Evolutionary conservation across 2,329 filamentous ascomycete genomes (phyloP).

Genomic region (Trichoderma brevicompactum): DNA sequence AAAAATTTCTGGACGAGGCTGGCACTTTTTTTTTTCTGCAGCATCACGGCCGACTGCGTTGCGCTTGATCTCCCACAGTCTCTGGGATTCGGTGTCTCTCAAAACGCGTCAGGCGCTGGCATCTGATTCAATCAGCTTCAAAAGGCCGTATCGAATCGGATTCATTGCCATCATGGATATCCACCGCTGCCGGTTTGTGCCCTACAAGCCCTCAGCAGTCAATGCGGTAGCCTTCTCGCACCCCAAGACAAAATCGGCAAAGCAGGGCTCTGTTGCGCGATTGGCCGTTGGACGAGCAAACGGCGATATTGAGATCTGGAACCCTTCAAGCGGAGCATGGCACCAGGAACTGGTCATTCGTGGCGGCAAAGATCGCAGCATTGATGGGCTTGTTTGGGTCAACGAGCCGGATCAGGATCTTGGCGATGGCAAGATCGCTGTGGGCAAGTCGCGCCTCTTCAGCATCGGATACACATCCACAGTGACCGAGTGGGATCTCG

Average conservation of each 20-base stretch:
- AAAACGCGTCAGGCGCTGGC: slow-evolving; percentile 9
- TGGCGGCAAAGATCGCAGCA: slow-evolving; percentile 81
- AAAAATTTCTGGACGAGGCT: slow-evolving; percentile 42
- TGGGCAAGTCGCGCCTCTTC: slow-evolving; percentile 83
- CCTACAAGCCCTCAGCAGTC: slow-evolving; percentile 87
- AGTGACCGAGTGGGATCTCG: slow-evolving; percentile 94
- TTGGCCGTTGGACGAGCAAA: slow-evolving; percentile 91
- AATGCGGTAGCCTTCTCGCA: slow-evolving; percentile 95
- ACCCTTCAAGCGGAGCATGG: slow-evolving; percentile 81
- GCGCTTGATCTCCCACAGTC: slow-evolving; percentile 27
- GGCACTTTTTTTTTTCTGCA: slow-evolving; percentile 38
- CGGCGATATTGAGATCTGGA: slow-evolving; percentile 98
- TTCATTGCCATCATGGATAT: slow-evolving; percentile 72
- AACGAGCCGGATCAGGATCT: slow-evolving; percentile 78
- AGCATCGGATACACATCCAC: slow-evolving; percentile 93
- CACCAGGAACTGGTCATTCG: slow-evolving; percentile 85
- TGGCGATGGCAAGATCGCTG: slow-evolving; percentile 61
- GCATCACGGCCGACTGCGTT: slow-evolving; percentile 18
- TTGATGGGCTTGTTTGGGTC: slow-evolving; percentile 91
- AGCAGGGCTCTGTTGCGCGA: slow-evolving; percentile 62
- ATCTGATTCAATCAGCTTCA: slow-evolving; percentile 6
- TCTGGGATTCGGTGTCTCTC: slow-evolving; percentile 28
- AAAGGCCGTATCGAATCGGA: slow-evolving; percentile 23
- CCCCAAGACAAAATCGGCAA: slow-evolving; percentile 55
- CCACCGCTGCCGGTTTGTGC: slow-evolving; percentile 95